Conservation (phyloP, 345 rosid genomes). For the Lepidium africanum region DNA sequence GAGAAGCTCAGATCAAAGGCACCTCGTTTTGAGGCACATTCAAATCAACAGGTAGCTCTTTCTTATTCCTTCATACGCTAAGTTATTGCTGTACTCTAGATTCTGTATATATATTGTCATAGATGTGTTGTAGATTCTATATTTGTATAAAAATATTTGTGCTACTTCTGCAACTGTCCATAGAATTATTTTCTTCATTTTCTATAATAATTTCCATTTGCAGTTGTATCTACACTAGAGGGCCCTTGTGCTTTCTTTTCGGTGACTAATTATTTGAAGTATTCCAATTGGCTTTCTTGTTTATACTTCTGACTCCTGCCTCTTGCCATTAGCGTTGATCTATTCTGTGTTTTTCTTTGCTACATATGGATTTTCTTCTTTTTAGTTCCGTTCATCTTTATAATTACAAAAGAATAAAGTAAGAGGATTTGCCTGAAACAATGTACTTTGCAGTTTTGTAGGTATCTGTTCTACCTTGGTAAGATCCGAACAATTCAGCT, state of each 20-base stretch:
- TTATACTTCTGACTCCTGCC: not conserved
- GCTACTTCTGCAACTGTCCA: not conserved
- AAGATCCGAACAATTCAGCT: slow-evolving; percentile 86
- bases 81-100: not conserved
- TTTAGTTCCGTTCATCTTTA: not conserved
- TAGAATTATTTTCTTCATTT: not conserved
- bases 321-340: not conserved
- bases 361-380: not conserved
- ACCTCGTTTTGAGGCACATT: slow-evolving; percentile 94
- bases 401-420: not conserved
- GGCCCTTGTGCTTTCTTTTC: not conserved
- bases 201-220: not conserved
- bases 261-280: not conserved
- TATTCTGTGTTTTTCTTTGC: not conserved
- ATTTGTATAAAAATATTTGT: not conserved
- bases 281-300: not conserved
- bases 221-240: not conserved
- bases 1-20: slow-evolving; percentile 92
- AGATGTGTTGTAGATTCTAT: not conserved
- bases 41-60: slow-evolving; percentile 68
- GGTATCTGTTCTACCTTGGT: slow-evolving; percentile 82
- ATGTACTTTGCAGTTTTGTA: slow-evolving; percentile 57
- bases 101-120: not conserved
- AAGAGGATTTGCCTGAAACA: not conserved
- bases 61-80: not conserved